phyloP scores from a whole-genome alignment of 257 asterid species.

The Penstemon newberryi region DNA sequence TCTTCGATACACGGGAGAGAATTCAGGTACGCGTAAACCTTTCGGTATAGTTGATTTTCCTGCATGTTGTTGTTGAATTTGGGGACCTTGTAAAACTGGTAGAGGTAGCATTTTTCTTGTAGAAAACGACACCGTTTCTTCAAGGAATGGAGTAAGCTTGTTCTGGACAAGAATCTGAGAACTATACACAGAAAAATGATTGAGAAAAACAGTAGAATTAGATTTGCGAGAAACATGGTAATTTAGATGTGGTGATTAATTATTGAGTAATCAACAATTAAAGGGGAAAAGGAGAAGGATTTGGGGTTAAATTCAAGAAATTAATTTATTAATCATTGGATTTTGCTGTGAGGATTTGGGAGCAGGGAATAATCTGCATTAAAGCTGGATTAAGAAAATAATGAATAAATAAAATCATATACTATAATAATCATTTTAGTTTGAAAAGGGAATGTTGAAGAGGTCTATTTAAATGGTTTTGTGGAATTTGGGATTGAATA shows the following conservation, averaged over 20 bases:
- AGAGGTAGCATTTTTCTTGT: slow-evolving; percentile 59
- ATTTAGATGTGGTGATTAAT: background rate
- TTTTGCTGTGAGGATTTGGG: too few relatives aligned
- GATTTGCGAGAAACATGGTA: slow-evolving; percentile 49
- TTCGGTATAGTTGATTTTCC: slow-evolving; percentile 72
- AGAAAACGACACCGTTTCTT: slow-evolving; percentile 50
- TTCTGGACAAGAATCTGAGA: slow-evolving; percentile 46
- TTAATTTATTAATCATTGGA: too few relatives aligned
- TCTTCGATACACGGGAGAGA: slow-evolving; percentile 74
- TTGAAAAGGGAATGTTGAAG: background rate
- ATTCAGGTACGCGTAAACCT: slow-evolving; percentile 66
- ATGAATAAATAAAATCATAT: background rate
- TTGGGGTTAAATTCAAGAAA: too few relatives aligned
- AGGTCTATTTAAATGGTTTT: too few relatives aligned
- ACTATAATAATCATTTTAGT: background rate
- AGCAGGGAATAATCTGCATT: too few relatives aligned
- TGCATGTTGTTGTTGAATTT: slow-evolving; percentile 87
- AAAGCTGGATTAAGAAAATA: too few relatives aligned
- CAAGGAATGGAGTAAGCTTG: slow-evolving; percentile 45
- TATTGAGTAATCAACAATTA: too few relatives aligned
- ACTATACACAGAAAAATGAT: slow-evolving; percentile 30
- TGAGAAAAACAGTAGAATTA: slow-evolving; percentile 34
- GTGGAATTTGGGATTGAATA: background rate
- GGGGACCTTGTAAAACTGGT: slow-evolving; percentile 85
- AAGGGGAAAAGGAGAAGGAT: background rate